Evolutionary conservation across 2,329 filamentous ascomycete species (phyloP).

Genomic region (Exserohilum turcica): DNA sequence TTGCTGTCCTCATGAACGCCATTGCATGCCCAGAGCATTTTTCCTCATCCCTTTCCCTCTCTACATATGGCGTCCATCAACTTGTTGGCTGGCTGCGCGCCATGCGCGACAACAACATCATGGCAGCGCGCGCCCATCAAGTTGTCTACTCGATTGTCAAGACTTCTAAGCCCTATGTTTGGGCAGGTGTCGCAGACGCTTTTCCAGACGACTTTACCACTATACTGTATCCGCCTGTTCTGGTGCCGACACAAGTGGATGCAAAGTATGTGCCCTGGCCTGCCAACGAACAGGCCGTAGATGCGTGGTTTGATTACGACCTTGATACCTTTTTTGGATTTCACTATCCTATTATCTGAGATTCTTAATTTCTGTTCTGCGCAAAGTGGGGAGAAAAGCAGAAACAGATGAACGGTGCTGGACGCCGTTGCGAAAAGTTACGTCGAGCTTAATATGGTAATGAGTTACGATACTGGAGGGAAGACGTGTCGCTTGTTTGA

Average conservation of each 20-base stretch:
- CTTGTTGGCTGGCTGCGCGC: conserved; percentile 32
- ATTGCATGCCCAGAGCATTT: conserved; percentile 28
- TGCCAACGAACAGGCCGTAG: background rate
- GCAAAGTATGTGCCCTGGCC: conserved; percentile 8
- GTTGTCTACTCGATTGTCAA: conserved; percentile 13
- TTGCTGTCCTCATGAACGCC: conserved; percentile 43
- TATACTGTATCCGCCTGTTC: background rate
- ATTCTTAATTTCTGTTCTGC: too few species aligned
- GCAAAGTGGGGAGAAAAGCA: too few species aligned
- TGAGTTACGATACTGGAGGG: too few species aligned
- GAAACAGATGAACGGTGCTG: too few species aligned
- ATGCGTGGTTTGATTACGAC: conserved; percentile 5
- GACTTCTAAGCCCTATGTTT: conserved; percentile 5
- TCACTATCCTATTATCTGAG: background rate
- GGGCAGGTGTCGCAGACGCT: conserved; percentile 4
- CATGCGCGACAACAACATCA: conserved; percentile 28
- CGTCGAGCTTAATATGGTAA: too few species aligned
- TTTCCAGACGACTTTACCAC: conserved; percentile 6
- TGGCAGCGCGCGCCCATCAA: conserved; percentile 33
- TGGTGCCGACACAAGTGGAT: background rate
- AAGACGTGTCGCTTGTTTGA: too few species aligned
- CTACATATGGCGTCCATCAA: conserved; percentile 10
- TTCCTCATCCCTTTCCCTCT: background rate
- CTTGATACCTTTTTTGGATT: conserved; percentile 2
- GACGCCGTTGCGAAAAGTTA: too few species aligned